Evolutionary conservation across 768 basidiomycete species (phyloP), one percentile per base, ranked within the genome.

Genomic region (Chiua virens): DNA sequence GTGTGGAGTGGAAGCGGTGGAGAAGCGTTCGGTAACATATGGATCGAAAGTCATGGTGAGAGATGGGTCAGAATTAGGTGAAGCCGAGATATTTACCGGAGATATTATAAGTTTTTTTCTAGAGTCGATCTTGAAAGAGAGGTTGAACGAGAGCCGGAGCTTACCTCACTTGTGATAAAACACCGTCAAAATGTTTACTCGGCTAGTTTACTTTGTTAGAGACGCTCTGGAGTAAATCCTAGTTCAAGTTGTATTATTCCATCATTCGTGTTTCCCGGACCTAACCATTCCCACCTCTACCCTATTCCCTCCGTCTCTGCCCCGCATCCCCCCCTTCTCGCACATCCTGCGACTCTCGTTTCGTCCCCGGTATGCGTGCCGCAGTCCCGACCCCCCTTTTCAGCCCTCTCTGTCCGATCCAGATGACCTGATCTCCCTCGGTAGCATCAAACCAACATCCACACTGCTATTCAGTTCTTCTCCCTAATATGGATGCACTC

Each of bases 31-130:
- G 10, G 4, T 14, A 11, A 25, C 11, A 43, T 58, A 67, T 17
- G 54, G 50, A 45, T 60, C 65, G 43, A 64, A 57, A 20, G 62
- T 59, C 64, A 66, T 62, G 22, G 30, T 50, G 49, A 40, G 37
- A 7, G 32, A 50, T 23, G 30, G 35, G 17, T 40, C 1, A 25
- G 23, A 50, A 32, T 17, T 30, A 23, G 13, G 18, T 8, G 8
- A 42, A 23, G 47, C n/a, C n/a, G 30, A 25, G 50, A 53, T 47
- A 50, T 23, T 11, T 14, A 30, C 30, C 30, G 7, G 30, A 3
- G 30, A 30, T 30, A 14, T 30, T 30, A 30, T 30, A 30, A 6
- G n/a, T 8, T 27, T 27, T 27, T 23, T 10, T 36, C 41, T 36
- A 17, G 2, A 17, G 34, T 34, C 34, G 34, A 34, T 34, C 34